Evolutionary conservation across 2,329 filamentous ascomycete genomes (phyloP), one percentile per base, ranked within the genome.

Genomic region (Penicillium sp.): DNA sequence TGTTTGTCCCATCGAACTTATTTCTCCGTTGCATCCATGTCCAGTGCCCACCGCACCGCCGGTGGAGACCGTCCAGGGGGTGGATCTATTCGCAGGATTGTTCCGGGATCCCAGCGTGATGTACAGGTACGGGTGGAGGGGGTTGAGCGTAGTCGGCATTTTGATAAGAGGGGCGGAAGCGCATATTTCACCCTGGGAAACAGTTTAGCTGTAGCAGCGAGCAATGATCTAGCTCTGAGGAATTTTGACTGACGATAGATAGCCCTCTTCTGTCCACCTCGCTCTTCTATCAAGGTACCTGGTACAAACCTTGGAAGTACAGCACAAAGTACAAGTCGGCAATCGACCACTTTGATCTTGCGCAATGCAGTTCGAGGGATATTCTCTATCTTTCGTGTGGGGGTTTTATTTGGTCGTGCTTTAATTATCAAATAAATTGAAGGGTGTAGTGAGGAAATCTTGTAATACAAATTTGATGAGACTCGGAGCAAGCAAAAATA

Each of bases 1-100:
- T 65, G 55, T 51, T 54, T 61, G 51, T 60, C 54, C 60, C 58
- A 57, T 60, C 51, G 47, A 54, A 61, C 49, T 58, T 62, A 43
- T 65, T 61, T 58, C 54, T 62, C 61, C 63, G 60, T 64, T 44
- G 52, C 61, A 65, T 60, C 63, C 61, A 64, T 65, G 63, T 64
- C 51, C 59, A 61, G 61, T 64, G 63, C 55, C 61, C 61, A 64
- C 61, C 52, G 52, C 55, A 56, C 53, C 53, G 49, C 45, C 39
- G 51, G 58, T 64, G 61, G 63, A 50, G 61, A 55, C 61, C 46
- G 42, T 44, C 19, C 46, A 45, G 55, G 46, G 46, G 54, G 60
- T 64, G 62, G 62, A 64, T 59, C 62, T 58, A 58, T 47, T 56
- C 39, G 56, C 48, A 64, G 61, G 56, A 65, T 59, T 59, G 46